Conservation (phyloP, 2,329 filamentous ascomycete genomes). For the Elsinoe perseae region DNA sequence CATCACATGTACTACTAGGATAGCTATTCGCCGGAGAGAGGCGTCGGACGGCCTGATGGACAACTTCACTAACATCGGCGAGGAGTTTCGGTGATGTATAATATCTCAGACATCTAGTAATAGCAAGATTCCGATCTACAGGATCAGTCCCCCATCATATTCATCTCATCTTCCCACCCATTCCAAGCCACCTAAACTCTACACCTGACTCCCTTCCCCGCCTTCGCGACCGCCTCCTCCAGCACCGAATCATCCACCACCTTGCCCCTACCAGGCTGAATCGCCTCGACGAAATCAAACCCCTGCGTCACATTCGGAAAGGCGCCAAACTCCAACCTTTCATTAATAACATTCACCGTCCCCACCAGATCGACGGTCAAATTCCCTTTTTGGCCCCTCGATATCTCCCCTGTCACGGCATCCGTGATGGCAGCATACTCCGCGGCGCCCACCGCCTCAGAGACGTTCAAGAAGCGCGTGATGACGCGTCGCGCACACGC, state of each 20-base stretch:
- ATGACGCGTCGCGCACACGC: neutral
- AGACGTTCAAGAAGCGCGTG: neutral
- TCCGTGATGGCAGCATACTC: neutral
- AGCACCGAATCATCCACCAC: neutral
- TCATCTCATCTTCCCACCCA: too few relatives aligned
- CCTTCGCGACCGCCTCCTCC: neutral
- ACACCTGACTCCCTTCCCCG: neutral
- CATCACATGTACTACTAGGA: constrained; percentile 10
- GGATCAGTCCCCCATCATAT: too few relatives aligned
- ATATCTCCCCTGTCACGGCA: neutral
- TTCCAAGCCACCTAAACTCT: too few relatives aligned
- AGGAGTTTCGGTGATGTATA: too few relatives aligned
- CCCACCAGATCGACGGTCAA: neutral
- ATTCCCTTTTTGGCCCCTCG: neutral
- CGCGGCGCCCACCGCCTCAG: neutral
- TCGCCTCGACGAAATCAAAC: neutral
- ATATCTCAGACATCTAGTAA: too few relatives aligned
- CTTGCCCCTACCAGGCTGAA: neutral
- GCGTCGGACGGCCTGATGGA: neutral
- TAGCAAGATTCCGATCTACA: too few relatives aligned
- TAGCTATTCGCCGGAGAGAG: neutral
- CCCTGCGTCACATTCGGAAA: neutral
- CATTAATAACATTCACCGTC: neutral
- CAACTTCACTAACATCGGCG: neutral
- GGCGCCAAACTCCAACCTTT: neutral